Evolutionary conservation across 106 monocot genomes (phyloP).

Genomic region (Dendrobium chrysotoxum): DNA sequence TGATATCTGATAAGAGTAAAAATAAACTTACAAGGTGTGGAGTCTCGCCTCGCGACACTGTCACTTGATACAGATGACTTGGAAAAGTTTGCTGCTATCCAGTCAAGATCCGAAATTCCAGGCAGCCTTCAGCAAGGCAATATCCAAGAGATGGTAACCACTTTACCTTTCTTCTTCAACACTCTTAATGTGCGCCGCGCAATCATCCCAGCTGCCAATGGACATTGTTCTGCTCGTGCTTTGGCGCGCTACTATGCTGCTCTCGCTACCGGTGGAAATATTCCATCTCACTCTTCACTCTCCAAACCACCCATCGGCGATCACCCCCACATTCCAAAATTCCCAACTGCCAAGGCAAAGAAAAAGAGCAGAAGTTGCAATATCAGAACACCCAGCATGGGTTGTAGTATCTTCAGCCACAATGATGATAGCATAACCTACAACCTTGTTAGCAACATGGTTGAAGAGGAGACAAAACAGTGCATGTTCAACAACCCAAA

Average conservation of each 20-base stretch:
- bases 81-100: conserved; percentile 33
- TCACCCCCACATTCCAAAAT: conserved; percentile 59
- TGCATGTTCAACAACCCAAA: conserved; percentile 38
- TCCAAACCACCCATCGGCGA: conserved; percentile 65
- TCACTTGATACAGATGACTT: conserved; percentile 64
- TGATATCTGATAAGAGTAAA: not conserved
- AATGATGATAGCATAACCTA: conserved; percentile 18
- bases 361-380: conserved; percentile 30
- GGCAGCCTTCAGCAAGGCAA: conserved; percentile 26
- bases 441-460: conserved; percentile 12
- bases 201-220: conserved; percentile 91
- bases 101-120: conserved; percentile 32
- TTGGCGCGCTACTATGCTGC: conserved; percentile 89
- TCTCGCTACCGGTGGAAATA: conserved; percentile 48
- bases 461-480: conserved; percentile 2
- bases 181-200: conserved; percentile 83
- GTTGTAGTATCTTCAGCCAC: not conserved
- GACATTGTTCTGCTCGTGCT: conserved; percentile 91
- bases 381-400: conserved; percentile 10
- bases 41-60: conserved; percentile 83
- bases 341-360: conserved; percentile 27
- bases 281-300: conserved; percentile 54
- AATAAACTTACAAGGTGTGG: conserved; percentile 49
- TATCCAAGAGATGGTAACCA: conserved; percentile 38
- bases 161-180: conserved; percentile 76